Evolutionary conservation across 2,329 filamentous ascomycete genomes (phyloP), one percentile per base, ranked within the genome.

Genomic region (Aspergillus pseudoglaucus): DNA sequence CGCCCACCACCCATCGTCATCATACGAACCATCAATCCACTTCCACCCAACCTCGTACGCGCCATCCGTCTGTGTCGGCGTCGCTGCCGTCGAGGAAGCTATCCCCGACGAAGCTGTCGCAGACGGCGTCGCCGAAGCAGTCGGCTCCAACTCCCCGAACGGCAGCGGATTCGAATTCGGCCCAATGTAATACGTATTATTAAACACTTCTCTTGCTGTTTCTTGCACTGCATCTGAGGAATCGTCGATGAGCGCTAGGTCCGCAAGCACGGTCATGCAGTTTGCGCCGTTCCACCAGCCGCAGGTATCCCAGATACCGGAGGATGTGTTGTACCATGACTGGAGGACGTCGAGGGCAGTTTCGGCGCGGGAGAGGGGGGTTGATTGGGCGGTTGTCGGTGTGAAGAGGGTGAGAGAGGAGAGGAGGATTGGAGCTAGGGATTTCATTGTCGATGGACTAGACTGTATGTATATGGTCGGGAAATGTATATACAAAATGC

Each of bases 251-350:
- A 63, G 62, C 6, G 71, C 70, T 20, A 80, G 64, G 47, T 87
- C 80, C 45, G 75, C 78, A 15, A 88, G 65, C 3, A 75, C 76
- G 0, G 82, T 85, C 50, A 88, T 69, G 48, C 76, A 75, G 59
- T 87, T 88, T 40, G 79, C 85, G 46, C 78, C 77, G 59, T 88
- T 87, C 85, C 85, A 89, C 85, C 85, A 89, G n/a, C 77, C 76
- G 6, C 77, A 75, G 0, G 77, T 76, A 47, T 80, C 67, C 82
- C 82, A 88, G 10, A 86, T 69, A 3, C 85, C 85, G 1, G 75
- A 81, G 4, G 61, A 59, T 2, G 65, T 48, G 58, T 84, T 77
- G 63, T 87, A 87, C 77, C 80, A 87, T 38, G 58, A 60, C 56
- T 85, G 81, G 1, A 87, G 71, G 5, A 73, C 62, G 18, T 64